Evolutionary conservation across 2,329 filamentous ascomycete genomes (phyloP), one percentile per base, ranked within the genome.

Genomic region (Celoporthe dispersa): DNA sequence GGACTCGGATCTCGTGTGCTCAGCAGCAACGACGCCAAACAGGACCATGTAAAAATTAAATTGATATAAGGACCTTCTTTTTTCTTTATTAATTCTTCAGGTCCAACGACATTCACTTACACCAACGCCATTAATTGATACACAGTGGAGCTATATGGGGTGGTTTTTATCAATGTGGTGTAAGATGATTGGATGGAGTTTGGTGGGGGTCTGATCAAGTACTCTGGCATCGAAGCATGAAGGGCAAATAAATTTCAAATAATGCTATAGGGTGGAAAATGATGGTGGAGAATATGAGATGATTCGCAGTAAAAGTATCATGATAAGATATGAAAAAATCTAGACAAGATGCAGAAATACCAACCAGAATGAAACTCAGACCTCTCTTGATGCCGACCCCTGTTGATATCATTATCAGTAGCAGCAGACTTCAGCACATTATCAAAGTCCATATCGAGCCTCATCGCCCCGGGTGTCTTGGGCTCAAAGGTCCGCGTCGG

Each of bases 401-500:
- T n/a, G n/a, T n/a, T n/a, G n/a, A n/a, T n/a, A n/a, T n/a, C n/a
- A n/a, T n/a, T n/a, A 53, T 67, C 59, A 22, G 68, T 64, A 16
- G 22, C 0, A 8, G 28, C 0, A 4, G 70, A 37, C 1, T 63
- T 68, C 5, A 57, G 12, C 35, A 71, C 37, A 9, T 25, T 51
- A 3, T 64, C 59, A 19, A 60, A 63, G 9, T 71, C 63, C 2
- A 33, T 28, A 9, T 66, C n/a, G 14, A 71, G 59, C 16, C 39
- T 63, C 77, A 79, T 79, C 1, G 78, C 78, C 55, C 73, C 78
- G 0, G 78, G 79, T 0, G 78, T 80, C 5, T 67, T 71, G 0
- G 78, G 77, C n/a, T 77, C 75, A 31, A 77, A 78, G 0, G 37
- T 62, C 1, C 73, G 72, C 7, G 74, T 71, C 9, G 74, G 64